Evolutionary conservation across 148 eudicot species (phyloP).

Genomic region (Simmondsia chinensis): DNA sequence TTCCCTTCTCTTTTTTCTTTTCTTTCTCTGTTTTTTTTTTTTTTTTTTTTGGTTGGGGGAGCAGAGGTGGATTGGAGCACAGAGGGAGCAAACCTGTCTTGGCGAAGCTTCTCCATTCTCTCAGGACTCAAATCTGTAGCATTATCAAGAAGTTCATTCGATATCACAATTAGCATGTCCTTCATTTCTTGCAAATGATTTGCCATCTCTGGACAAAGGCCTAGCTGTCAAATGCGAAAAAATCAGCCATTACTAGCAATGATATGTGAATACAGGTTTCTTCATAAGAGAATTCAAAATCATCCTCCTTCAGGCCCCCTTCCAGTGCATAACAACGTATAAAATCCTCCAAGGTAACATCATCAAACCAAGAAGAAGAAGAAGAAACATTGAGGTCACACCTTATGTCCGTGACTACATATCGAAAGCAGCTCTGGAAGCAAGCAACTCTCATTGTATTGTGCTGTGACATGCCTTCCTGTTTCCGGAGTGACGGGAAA

Average conservation of each 20-base stretch:
- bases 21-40: background rate
- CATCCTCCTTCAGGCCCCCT: background rate
- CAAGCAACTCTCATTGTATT: constrained; percentile 34
- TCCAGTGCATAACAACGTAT: background rate
- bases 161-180: constrained; percentile 64
- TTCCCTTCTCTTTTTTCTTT: too few relatives aligned
- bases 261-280: background rate
- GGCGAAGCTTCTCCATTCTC: constrained; percentile 71
- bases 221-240: constrained; percentile 50
- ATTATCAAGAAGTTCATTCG: constrained; percentile 91
- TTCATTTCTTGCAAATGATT: constrained; percentile 83
- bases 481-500: constrained; percentile 45
- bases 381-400: constrained; percentile 18
- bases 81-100: constrained; percentile 45
- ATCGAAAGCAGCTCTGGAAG: constrained; percentile 65
- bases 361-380: background rate
- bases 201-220: constrained; percentile 66
- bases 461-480: constrained; percentile 16
- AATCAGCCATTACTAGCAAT: constrained; percentile 9
- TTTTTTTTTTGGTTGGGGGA: background rate
- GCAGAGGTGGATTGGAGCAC: background rate
- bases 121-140: constrained; percentile 37
- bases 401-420: constrained; percentile 80
- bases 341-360: background rate
- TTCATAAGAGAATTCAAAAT: background rate